Conservation (phyloP, 78 protist genomes). For the Polysphondylium violaceum region DNA sequence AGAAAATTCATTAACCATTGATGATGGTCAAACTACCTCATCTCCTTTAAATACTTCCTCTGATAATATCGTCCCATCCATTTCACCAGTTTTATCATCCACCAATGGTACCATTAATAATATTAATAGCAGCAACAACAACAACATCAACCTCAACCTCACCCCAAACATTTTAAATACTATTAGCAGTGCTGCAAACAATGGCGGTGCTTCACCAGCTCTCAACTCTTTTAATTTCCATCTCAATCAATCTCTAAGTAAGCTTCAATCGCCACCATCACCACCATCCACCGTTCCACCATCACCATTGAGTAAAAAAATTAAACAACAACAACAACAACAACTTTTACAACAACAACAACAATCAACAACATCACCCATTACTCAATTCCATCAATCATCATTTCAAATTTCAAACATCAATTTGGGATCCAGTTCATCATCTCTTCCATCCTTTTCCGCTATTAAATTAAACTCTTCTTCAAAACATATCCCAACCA, state of each 20-base stretch:
- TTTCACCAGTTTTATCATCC: conserved; percentile 33
- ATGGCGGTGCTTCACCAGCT: conserved; percentile 4
- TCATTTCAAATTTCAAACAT: not conserved
- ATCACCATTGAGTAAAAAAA: conserved; percentile 18
- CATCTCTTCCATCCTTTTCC: conserved; percentile 16
- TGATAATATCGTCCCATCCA: conserved; percentile 73
- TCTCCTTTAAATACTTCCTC: conserved; percentile 4
- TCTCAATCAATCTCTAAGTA: not conserved
- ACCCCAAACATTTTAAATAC: not conserved
- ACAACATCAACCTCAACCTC: not conserved
- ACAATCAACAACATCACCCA: not conserved
- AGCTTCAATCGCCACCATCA: not conserved
- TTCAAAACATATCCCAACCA: conserved; percentile 51
- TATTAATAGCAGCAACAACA: not conserved
- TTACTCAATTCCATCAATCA: not conserved
- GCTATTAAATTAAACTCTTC: conserved; percentile 50
- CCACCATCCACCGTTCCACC: conserved; percentile 31
- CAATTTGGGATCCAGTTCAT: not conserved
- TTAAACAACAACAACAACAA: not conserved
- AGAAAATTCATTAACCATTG: conserved; percentile 36
- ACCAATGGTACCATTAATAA: not conserved
- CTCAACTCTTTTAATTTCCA: not conserved
- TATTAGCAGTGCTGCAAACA: not conserved
- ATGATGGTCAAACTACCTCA: conserved; percentile 25
- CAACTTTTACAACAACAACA: no score